A percentile compares a stretch with the other conserved stretches of the same genome.
phyloP scores from a whole-genome alignment of 208 protist species.

The Trichomonas vaginalis region DNA sequence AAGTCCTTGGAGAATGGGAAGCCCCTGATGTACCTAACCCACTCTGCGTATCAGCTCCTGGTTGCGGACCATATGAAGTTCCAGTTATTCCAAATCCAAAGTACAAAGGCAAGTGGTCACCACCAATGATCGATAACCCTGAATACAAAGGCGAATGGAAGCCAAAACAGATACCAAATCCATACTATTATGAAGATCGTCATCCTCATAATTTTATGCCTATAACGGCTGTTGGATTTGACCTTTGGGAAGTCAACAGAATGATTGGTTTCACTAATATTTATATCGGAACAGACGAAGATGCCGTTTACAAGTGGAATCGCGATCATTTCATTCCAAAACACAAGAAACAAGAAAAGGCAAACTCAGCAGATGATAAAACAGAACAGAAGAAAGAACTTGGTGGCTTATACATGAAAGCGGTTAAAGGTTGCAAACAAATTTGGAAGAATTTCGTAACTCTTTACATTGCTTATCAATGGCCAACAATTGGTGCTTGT shows the following conservation, averaged over 20 bases:
- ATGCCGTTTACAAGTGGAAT: neutral
- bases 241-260: neutral
- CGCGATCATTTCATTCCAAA: neutral
- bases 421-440: neutral
- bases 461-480: neutral
- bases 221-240: neutral
- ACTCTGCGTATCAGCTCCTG: neutral
- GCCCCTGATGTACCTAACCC: constrained; percentile 33
- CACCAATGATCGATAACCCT: constrained; percentile 30
- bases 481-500: neutral
- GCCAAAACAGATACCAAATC: constrained; percentile 33
- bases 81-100: constrained; percentile 36
- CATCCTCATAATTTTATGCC: neutral
- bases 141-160: constrained; percentile 39
- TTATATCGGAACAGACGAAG: neutral
- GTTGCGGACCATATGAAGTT: constrained; percentile 19
- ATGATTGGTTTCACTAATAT: neutral
- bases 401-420: neutral
- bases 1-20: constrained; percentile 36
- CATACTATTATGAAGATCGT: constrained; percentile 26
- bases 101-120: constrained; percentile 37
- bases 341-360: neutral
- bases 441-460: neutral
- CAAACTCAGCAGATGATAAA: neutral
- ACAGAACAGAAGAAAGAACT: neutral